Conservation (phyloP, 2,329 filamentous ascomycete genomes). For the Aspergillus pseudoglaucus region DNA sequence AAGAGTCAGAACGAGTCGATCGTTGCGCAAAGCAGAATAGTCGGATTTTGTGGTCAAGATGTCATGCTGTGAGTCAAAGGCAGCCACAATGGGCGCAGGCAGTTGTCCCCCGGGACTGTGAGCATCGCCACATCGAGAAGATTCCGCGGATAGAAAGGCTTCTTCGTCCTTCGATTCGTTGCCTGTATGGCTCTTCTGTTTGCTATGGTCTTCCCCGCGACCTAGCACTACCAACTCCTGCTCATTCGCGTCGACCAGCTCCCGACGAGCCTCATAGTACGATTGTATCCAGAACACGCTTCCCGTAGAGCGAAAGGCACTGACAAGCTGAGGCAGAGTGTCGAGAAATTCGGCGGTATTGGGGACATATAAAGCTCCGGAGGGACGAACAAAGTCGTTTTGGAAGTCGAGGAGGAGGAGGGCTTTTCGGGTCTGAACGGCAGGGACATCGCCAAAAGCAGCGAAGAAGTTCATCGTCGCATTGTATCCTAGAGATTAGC, state of each 20-base stretch:
- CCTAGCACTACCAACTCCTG: constrained; percentile 41
- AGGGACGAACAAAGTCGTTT: constrained; percentile 72
- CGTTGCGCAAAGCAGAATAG: constrained; percentile 81
- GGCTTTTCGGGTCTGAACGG: constrained; percentile 57
- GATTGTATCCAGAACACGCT: constrained; percentile 81
- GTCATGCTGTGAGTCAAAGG: constrained; percentile 48
- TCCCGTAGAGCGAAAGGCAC: constrained; percentile 65
- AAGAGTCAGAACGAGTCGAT: constrained; percentile 65
- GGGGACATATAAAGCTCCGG: constrained; percentile 61
- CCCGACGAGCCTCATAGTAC: constrained; percentile 59
- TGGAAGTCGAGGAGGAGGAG: constrained; percentile 82
- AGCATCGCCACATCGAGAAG: constrained; percentile 33
- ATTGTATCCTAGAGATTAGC: not conserved
- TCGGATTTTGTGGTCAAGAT: constrained; percentile 61
- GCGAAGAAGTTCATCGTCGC: constrained; percentile 27
- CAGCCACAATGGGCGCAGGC: constrained; percentile 42
- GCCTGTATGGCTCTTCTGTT: constrained; percentile 2
- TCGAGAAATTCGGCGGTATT: constrained; percentile 61
- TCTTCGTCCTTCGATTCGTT: constrained; percentile 29
- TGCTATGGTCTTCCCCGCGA: constrained; percentile 21
- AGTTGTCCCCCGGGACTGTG: constrained; percentile 44
- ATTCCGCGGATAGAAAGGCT: constrained; percentile 35
- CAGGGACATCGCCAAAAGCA: constrained; percentile 32
- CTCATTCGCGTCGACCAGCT: constrained; percentile 46
- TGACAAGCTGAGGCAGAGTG: constrained; percentile 59